Percentiles rank a stretch among this genome's conserved stretches.
Conservation (phyloP, 306 rosid species). For the Cicer pinnatifidum region DNA sequence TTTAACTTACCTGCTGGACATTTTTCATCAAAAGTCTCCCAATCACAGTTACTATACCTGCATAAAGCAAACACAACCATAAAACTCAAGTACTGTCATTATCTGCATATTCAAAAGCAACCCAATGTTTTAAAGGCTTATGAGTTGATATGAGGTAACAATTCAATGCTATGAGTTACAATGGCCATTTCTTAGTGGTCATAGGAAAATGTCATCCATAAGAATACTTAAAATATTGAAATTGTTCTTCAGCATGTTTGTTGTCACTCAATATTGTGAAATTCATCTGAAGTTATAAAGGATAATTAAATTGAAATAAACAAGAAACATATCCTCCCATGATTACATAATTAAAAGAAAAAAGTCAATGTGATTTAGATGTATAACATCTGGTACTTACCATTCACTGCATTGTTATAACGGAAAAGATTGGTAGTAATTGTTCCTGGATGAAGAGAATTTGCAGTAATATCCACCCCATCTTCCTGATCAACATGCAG, state of each 20-base stretch:
- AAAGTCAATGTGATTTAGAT: not conserved
- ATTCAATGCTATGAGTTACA: slow-evolving; percentile 10
- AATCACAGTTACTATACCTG: slow-evolving; percentile 52
- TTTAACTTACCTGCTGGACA: slow-evolving; percentile 66
- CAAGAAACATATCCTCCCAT: not conserved
- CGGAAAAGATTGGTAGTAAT: slow-evolving; percentile 69
- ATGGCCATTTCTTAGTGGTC: not conserved
- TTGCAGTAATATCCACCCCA: slow-evolving; percentile 65
- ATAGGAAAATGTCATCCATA: not conserved
- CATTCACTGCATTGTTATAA: slow-evolving; percentile 35
- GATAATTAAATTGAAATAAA: not conserved
- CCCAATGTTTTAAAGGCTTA: not conserved
- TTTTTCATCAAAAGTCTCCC: slow-evolving; percentile 62
- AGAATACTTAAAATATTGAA: slow-evolving; percentile 15
- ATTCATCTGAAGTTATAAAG: not conserved
- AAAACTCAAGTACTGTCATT: not conserved
- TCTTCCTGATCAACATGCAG: slow-evolving; percentile 67
- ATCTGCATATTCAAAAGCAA: slow-evolving; percentile 7
- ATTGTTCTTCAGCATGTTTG: not conserved
- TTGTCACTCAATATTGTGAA: not conserved
- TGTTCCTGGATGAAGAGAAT: slow-evolving; percentile 87
- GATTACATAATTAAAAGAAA: not conserved
- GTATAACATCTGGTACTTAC: slow-evolving; percentile 42
- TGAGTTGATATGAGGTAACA: not conserved
- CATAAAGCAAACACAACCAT: slow-evolving; percentile 36